phyloP scores from a whole-genome alignment of 768 basidiomycete species.

The Tulasnella sp. region DNA sequence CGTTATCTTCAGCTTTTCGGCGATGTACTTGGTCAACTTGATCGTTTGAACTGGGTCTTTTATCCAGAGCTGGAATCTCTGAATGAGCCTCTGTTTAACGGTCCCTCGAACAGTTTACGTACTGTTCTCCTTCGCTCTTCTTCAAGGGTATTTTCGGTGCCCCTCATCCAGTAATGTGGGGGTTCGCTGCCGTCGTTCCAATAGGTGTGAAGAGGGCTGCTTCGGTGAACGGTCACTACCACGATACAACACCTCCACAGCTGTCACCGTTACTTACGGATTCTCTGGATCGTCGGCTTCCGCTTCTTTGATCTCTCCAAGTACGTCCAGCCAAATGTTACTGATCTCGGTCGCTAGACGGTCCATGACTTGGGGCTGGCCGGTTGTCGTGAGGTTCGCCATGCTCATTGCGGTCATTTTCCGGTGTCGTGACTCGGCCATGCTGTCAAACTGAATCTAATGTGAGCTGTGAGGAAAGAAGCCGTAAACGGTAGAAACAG shows the following conservation, averaged over 20 bases:
- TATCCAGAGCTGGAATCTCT: slow-evolving; percentile 49
- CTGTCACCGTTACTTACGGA: slow-evolving; percentile 30
- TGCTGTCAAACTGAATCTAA: slow-evolving; percentile 67
- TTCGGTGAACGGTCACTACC: neutral
- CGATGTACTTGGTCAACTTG: slow-evolving; percentile 56
- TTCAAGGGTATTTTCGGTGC: slow-evolving; percentile 65
- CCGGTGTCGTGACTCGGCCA: slow-evolving; percentile 76
- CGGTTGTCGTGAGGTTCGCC: slow-evolving; percentile 67
- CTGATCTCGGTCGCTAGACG: slow-evolving; percentile 69
- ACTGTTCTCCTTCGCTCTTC: slow-evolving; percentile 68
- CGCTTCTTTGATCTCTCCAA: slow-evolving; percentile 77
- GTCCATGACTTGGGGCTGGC: slow-evolving; percentile 59
- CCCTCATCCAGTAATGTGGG: slow-evolving; percentile 50
- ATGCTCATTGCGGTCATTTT: slow-evolving; percentile 81
- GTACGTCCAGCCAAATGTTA: slow-evolving; percentile 82
- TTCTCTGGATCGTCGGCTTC: slow-evolving; percentile 32
- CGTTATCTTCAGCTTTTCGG: slow-evolving; percentile 52
- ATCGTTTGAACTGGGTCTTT: slow-evolving; percentile 63
- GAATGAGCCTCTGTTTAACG: neutral
- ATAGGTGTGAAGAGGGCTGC: slow-evolving; percentile 38
- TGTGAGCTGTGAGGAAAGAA: neutral
- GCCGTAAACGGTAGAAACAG: slow-evolving; percentile 24
- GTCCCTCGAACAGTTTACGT: slow-evolving; percentile 25
- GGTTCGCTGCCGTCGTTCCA: slow-evolving; percentile 56
- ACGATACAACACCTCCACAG: slow-evolving; percentile 16